Evolutionary conservation across 176 grass and related monocot genomes (phyloP).

Genomic region (Phyllostachys edulis): DNA sequence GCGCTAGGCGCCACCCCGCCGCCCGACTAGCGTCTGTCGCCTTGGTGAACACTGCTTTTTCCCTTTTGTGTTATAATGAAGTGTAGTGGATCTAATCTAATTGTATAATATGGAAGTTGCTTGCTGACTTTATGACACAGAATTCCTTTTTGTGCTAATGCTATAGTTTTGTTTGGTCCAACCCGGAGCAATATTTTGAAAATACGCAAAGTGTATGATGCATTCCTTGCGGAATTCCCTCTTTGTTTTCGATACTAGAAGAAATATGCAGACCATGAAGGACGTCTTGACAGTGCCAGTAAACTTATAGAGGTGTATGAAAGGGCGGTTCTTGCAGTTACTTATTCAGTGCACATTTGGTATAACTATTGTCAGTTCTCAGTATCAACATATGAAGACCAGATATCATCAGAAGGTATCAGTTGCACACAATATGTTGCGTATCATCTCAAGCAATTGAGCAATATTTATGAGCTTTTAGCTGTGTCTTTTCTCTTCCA

Average conservation of each 20-base stretch:
- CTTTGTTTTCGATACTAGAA: conserved; percentile 98
- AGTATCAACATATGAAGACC: conserved; percentile 84
- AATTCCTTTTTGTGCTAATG: conserved; percentile 12
- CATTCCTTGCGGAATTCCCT: conserved; percentile 85
- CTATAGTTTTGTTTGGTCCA: background rate
- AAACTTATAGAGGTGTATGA: conserved; percentile 97
- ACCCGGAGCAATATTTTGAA: conserved; percentile 62
- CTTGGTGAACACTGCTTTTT: background rate
- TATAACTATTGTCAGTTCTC: conserved; percentile 81
- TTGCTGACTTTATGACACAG: background rate
- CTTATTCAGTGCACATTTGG: conserved; percentile 99
- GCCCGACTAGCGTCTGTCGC: too few relatives aligned
- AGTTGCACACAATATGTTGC: too few relatives aligned
- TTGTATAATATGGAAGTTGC: background rate
- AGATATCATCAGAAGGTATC: too few relatives aligned
- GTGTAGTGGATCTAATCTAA: background rate
- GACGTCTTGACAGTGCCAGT: conserved; percentile 51
- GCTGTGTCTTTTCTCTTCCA: too few relatives aligned
- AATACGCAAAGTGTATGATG: conserved; percentile 87
- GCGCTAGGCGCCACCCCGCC: too few relatives aligned
- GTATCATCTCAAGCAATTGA: too few relatives aligned
- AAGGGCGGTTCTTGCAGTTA: conserved; percentile 86
- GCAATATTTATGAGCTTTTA: too few relatives aligned
- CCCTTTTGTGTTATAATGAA: background rate
- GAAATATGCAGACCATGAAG: conserved; percentile 98